Conservation (phyloP, 306 rosid species). For the Cicer judaicum region DNA sequence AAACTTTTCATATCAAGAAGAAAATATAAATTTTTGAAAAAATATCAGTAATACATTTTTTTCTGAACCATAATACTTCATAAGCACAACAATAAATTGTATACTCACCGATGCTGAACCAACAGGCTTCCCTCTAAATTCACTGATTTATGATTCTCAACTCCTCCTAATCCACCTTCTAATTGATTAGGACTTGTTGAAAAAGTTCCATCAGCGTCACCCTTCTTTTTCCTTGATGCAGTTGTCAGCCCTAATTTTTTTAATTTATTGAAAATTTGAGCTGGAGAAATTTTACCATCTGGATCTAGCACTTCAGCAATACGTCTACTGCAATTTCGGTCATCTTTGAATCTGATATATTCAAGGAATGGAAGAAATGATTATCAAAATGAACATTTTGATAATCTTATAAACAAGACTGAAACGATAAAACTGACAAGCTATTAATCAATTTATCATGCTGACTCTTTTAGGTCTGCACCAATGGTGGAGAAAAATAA, state of each 20-base stretch:
- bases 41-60: constrained; percentile 13
- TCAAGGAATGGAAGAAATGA: constrained; percentile 30
- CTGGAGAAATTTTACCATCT: constrained; percentile 68
- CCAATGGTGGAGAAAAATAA: neutral
- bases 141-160: constrained; percentile 44
- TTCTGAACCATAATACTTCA: neutral
- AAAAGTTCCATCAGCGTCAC: constrained; percentile 39
- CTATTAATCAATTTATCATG: constrained; percentile 9
- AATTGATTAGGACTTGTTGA: constrained; percentile 49
- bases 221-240: constrained; percentile 58
- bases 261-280: constrained; percentile 74
- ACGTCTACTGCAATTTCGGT: constrained; percentile 61
- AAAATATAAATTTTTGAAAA: constrained; percentile 13
- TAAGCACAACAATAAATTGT: constrained; percentile 37
- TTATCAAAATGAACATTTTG: constrained; percentile 27
- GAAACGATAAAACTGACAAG: neutral
- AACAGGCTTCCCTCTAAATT: constrained; percentile 47
- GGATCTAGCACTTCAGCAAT: constrained; percentile 78
- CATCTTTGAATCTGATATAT: constrained; percentile 70
- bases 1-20: constrained; percentile 1
- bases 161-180: constrained; percentile 44
- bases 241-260: constrained; percentile 68
- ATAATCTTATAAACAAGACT: constrained; percentile 20
- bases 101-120: constrained; percentile 62
- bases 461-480: constrained; percentile 6